Conservation (phyloP, 78 protist genomes). For the Pigoraptor vietnamica region DNA sequence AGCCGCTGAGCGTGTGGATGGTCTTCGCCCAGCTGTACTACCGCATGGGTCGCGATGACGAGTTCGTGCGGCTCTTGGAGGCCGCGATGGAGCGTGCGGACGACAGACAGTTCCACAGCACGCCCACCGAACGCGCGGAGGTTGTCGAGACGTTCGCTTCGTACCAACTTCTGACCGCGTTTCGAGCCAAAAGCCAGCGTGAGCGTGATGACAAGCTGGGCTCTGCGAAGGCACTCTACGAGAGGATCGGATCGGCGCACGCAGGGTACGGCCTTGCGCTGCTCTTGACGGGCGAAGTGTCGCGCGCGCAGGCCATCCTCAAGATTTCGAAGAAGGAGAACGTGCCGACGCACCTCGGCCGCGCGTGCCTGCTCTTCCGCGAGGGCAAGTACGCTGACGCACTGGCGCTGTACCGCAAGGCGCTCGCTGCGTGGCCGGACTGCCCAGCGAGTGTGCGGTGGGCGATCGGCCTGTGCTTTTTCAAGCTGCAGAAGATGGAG, state of each 20-base stretch:
- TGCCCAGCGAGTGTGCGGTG: slow-evolving; percentile 8
- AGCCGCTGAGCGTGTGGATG: neutral
- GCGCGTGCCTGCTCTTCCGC: neutral
- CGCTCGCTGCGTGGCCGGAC: neutral
- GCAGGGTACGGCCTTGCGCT: neutral
- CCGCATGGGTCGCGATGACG: neutral
- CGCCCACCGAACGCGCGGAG: neutral
- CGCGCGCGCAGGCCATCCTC: neutral
- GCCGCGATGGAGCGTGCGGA: neutral
- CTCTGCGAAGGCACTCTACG: neutral
- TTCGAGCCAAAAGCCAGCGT: neutral
- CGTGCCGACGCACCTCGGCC: neutral
- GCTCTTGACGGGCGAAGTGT: neutral
- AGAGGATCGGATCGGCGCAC: neutral
- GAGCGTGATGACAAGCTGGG: neutral
- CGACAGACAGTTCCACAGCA: neutral
- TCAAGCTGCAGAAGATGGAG: slow-evolving; percentile 22
- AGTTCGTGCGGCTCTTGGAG: neutral
- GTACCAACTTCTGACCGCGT: neutral
- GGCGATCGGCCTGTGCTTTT: slow-evolving; percentile 48
- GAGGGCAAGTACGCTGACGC: neutral
- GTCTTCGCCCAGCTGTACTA: neutral
- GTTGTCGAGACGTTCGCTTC: neutral
- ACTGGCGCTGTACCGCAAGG: slow-evolving; percentile 2
- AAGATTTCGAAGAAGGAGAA: neutral